Base-by-base conservation (phyloP, 306 rosid species). In the Rubus idaeus region DNA sequence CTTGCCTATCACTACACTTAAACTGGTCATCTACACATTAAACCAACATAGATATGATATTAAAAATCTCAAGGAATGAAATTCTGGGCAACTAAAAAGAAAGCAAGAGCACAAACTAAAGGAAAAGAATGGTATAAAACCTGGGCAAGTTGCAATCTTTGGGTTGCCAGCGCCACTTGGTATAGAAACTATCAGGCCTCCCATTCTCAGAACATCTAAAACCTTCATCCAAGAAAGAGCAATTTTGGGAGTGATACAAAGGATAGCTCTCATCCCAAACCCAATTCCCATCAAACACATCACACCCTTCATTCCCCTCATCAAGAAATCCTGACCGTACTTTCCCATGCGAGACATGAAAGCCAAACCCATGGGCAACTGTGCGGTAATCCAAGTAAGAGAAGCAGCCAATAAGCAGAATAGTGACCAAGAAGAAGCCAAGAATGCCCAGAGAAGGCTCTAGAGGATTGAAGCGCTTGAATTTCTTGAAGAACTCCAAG, bases 91-190 rank as follows among this genome's bases (percentile, higher is more conserved):
- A 50, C 74, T 73, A 51, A 10, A 55, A 18, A 18, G 75, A 78
- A 30, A 63, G 76, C 39, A 12, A 20, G 1, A 8, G 51, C 42
- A 64, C 11, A 58, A 61, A 30, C 20, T 62, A 14, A 51, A n/a
- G 13, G 58, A 52, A 71, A 37, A 57, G 13, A 41, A 39, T 6
- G 8, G 49, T 40, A 53, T 3, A 5, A 72, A 75, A 93, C 98
- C 98, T 91, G 79, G 98, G 97, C 88, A 94, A 86, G 86, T 88
- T 85, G 82, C 98, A 94, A 74, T 66, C 73, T 75, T 83, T 83
- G 69, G 98, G 98, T 51, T 91, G 96, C 98, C 98, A 94, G 60
- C 96, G 90, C 97, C 98, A 91, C 66, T 91, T 94, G 50, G 96
- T 88, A 69, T 86, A 90, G 83, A 90, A 82, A 47, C 72, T 69